These are phyloP conservation scores for Asterochloris sp. DNA, from an alignment of 139 green algal genomes.

Conservation along the genomic window DNA sequence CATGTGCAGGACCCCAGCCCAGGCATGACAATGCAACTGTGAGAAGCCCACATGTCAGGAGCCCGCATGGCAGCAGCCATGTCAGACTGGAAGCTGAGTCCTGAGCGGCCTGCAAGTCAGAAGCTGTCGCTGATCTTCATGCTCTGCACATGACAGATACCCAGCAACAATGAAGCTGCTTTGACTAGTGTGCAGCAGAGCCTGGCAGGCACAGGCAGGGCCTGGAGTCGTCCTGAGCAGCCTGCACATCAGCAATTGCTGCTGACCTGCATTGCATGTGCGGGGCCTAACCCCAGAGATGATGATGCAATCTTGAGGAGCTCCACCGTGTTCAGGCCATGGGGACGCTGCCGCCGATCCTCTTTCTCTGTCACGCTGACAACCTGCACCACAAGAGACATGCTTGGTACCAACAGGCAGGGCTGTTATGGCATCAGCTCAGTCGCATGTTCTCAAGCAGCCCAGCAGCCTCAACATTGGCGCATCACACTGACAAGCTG, in stretches of 20 bases:
- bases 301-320: conserved; percentile 77
- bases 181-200: not conserved
- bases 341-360: conserved; percentile 50
- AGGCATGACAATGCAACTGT: too few species aligned
- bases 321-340: conserved; percentile 83
- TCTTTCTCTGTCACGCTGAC: conserved; percentile 54
- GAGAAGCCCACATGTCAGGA: too few species aligned
- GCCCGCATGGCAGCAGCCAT: too few species aligned
- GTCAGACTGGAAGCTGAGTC: too few species aligned
- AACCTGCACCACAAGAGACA: conserved; percentile 34
- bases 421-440: too few species aligned
- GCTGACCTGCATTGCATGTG: conserved; percentile 64
- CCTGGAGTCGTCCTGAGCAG: conserved; percentile 35
- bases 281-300: conserved; percentile 71
- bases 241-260: conserved; percentile 71
- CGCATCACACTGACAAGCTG: too few species aligned
- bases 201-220: too few species aligned
- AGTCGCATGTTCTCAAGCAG: too few species aligned
- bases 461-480: too few species aligned
- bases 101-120: too few species aligned
- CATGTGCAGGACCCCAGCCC: too few species aligned
- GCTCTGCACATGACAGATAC: not conserved
- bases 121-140: too few species aligned
- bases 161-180: not conserved
- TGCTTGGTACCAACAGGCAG: not conserved